These are phyloP conservation scores for Penicillium samsonianum DNA, from an alignment of 495 filamentous ascomycete genomes.

Conservation along the genomic window DNA sequence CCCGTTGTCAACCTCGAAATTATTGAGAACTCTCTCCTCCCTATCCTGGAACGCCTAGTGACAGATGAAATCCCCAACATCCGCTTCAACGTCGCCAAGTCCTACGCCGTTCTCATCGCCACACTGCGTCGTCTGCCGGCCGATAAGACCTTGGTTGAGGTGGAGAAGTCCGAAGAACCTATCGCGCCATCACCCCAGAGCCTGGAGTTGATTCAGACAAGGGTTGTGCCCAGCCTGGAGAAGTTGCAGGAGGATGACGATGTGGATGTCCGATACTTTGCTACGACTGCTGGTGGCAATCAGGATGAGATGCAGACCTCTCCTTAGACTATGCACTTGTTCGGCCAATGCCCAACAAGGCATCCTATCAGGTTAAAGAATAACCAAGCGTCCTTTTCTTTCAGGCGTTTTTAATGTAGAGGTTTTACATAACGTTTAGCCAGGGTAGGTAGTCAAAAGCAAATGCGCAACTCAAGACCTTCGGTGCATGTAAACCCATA, in stretches of 20 bases:
- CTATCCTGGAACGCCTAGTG: slow-evolving; percentile 92
- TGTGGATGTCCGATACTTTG: slow-evolving; percentile 97
- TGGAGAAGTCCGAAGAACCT: slow-evolving; percentile 74
- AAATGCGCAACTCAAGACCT: slow-evolving; percentile 6
- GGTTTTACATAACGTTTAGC: slow-evolving; percentile 29
- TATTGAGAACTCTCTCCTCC: slow-evolving; percentile 88
- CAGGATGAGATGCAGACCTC: slow-evolving; percentile 55
- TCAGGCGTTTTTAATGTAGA: slow-evolving; percentile 49
- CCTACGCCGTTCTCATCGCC: slow-evolving; percentile 84
- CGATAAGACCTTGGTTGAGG: slow-evolving; percentile 76
- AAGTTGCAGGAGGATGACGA: slow-evolving; percentile 96
- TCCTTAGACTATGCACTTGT: slow-evolving; percentile 31
- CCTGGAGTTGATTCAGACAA: slow-evolving; percentile 81
- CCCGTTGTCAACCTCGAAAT: slow-evolving; percentile 88
- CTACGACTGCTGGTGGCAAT: slow-evolving; percentile 63
- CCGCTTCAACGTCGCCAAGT: slow-evolving; percentile 98
- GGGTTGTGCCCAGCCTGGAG: slow-evolving; percentile 85
- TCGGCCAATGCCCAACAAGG: slow-evolving; percentile 16
- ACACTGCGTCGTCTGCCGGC: slow-evolving; percentile 87
- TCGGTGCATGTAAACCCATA: neutral
- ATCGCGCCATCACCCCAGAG: slow-evolving; percentile 67
- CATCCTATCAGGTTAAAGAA: slow-evolving; percentile 42
- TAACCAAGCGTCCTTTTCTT: slow-evolving; percentile 44
- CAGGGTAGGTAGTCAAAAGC: slow-evolving; percentile 25
- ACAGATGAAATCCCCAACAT: slow-evolving; percentile 97